These are phyloP conservation scores for Coprinopsis strossmayeri DNA, from an alignment of 768 basidiomycete species.

Conservation along the genomic window DNA sequence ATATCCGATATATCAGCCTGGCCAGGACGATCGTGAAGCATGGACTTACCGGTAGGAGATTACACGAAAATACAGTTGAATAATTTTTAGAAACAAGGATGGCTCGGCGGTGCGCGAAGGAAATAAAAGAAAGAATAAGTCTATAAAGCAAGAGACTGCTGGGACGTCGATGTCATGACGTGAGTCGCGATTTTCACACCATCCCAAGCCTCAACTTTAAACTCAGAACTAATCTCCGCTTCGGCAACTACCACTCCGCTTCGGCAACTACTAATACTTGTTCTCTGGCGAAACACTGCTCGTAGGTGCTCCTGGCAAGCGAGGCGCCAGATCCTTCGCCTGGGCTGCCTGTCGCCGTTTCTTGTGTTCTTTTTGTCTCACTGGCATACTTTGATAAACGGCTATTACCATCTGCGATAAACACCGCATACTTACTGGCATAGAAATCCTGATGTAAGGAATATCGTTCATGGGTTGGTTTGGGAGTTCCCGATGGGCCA, in stretches of 20 bases:
- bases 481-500: not conserved
- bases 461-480: conserved; percentile 62
- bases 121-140: not conserved
- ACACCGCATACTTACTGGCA: conserved; percentile 30
- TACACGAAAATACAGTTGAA: conserved; percentile 1
- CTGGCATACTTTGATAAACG: conserved; percentile 26
- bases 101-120: not conserved
- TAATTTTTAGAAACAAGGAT: conserved; percentile 5
- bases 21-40: conserved; percentile 2
- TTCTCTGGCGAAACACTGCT: conserved; percentile 17
- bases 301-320: conserved; percentile 58
- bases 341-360: conserved; percentile 61
- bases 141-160: not conserved
- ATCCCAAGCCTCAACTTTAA: not conserved
- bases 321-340: conserved; percentile 63
- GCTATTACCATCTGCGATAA: conserved; percentile 3
- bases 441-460: conserved; percentile 81
- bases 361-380: conserved; percentile 73
- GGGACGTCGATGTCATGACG: not conserved
- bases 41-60: conserved; percentile 7
- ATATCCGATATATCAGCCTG: too few species aligned
- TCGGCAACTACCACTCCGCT: too few species aligned
- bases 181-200: not conserved
- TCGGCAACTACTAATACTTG: conserved; percentile 5
- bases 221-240: not conserved